Percentiles rank a stretch among this genome's conserved stretches.
Conservation (phyloP, 1,139 yeast species). For the Yamadazyma membranifaciens region DNA sequence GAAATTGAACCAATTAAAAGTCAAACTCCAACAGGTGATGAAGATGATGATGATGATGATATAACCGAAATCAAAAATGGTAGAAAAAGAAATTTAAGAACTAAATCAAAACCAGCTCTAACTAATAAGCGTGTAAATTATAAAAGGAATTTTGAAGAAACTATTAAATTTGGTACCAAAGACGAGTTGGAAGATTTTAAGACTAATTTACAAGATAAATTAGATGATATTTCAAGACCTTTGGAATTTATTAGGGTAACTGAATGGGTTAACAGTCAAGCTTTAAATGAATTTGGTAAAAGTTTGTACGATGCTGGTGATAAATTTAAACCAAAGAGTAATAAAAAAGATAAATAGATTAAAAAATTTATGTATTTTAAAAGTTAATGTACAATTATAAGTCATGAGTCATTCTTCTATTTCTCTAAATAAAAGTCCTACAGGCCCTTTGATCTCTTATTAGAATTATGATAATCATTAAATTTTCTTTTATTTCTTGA, state of each 20-base stretch:
- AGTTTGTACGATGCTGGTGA: conserved; percentile 62
- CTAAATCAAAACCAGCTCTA: conserved; percentile 7
- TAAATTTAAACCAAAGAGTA: conserved; percentile 21
- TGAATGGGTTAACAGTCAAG: conserved; percentile 63
- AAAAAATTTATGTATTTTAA: neutral
- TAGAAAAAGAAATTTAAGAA: conserved; percentile 18
- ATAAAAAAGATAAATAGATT: conserved; percentile 11
- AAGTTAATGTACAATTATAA: conserved; percentile 4
- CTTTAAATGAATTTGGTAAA: conserved; percentile 50
- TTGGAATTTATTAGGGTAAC: conserved; percentile 46
- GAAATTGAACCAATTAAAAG: conserved; percentile 11
- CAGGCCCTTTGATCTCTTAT: neutral
- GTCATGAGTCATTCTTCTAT: neutral
- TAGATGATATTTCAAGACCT: conserved; percentile 32
- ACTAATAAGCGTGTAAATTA: conserved; percentile 14
- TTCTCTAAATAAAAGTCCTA: neutral
- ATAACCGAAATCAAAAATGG: conserved; percentile 18
- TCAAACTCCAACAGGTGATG: neutral
- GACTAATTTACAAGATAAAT: conserved; percentile 24
- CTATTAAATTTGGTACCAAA: conserved; percentile 26
- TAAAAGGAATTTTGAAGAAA: conserved; percentile 27
- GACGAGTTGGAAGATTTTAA: conserved; percentile 27
- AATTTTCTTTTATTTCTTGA: conserved; percentile 37
- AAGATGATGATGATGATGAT: conserved; percentile 23
- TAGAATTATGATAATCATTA: neutral